These are phyloP conservation scores for Rhizomucor pusillus DNA, from an alignment of 371 early-diverging fungal species.

Conservation along the genomic window DNA sequence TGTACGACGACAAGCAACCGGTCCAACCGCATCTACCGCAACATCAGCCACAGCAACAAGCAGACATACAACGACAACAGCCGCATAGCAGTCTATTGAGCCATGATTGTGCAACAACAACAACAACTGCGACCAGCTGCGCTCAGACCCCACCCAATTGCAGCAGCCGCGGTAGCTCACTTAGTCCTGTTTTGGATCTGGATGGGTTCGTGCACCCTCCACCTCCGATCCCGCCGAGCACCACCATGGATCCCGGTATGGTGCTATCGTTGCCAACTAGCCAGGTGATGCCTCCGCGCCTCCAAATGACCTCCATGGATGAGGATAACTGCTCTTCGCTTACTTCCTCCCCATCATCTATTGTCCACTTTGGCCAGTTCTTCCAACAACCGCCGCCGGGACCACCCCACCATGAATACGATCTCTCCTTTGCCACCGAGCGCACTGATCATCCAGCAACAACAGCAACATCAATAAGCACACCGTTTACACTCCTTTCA, in stretches of 20 bases:
- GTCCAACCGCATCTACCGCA: slow-evolving; percentile 1
- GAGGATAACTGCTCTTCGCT: slow-evolving; percentile 28
- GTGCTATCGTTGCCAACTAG: neutral
- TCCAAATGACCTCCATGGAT: slow-evolving; percentile 10
- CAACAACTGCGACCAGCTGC: neutral
- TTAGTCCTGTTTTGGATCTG: slow-evolving; percentile 26
- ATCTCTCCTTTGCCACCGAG: neutral
- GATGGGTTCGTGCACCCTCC: neutral
- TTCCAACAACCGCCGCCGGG: neutral
- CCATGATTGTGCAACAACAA: slow-evolving; percentile 2
- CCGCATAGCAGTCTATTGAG: neutral
- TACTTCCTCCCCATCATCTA: slow-evolving; percentile 26
- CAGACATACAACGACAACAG: slow-evolving; percentile 2
- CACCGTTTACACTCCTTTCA: slow-evolving; percentile 32
- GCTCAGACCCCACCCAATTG: neutral
- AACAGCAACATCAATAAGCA: neutral
- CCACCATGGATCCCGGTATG: neutral
- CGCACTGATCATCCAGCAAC: neutral
- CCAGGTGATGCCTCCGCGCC: slow-evolving; percentile 5
- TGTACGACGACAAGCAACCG: slow-evolving; percentile 27
- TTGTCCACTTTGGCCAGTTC: neutral
- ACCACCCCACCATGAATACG: neutral
- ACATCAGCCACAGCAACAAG: neutral
- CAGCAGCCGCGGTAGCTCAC: slow-evolving; percentile 25
- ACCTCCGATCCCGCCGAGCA: too few species aligned